Evolutionary conservation across 2,329 filamentous ascomycete genomes (phyloP).

Genomic region (Nemania serpens): DNA sequence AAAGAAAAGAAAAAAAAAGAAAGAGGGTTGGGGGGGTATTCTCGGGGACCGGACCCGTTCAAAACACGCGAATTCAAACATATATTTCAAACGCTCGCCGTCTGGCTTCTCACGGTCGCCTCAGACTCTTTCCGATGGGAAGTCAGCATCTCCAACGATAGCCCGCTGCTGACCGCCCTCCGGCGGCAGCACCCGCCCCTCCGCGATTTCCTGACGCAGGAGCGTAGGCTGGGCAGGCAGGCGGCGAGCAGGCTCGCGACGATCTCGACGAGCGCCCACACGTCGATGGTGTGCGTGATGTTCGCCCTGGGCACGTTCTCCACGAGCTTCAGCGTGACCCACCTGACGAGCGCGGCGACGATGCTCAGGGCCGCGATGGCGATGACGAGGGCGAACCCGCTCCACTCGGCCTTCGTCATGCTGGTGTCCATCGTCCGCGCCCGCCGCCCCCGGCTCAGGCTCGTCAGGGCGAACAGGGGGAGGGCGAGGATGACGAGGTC

Average conservation of each 20-base stretch:
- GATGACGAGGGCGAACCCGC: constrained; percentile 32
- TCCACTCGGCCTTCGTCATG: constrained; percentile 31
- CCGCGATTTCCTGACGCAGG: constrained; percentile 30
- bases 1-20: too few species aligned
- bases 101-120: neutral
- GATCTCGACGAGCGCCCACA: constrained; percentile 36
- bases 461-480: constrained; percentile 28
- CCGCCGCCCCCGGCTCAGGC: constrained; percentile 25
- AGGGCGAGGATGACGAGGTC: constrained; percentile 33
- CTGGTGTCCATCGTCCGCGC: constrained; percentile 14
- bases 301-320: constrained; percentile 32
- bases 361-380: constrained; percentile 35
- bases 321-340: constrained; percentile 31
- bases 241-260: constrained; percentile 33
- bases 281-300: constrained; percentile 35
- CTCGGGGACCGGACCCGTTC: too few species aligned
- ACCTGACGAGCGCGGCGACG: constrained; percentile 30
- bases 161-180: constrained; percentile 6
- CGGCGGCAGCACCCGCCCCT: constrained; percentile 16
- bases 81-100: neutral
- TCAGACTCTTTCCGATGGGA: constrained; percentile 15
- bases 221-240: constrained; percentile 31
- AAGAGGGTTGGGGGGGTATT: too few species aligned
- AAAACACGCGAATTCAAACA: too few species aligned
- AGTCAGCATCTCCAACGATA: constrained; percentile 1